Conservation (phyloP, 768 basidiomycete genomes). For the Phallus indusiatus region DNA sequence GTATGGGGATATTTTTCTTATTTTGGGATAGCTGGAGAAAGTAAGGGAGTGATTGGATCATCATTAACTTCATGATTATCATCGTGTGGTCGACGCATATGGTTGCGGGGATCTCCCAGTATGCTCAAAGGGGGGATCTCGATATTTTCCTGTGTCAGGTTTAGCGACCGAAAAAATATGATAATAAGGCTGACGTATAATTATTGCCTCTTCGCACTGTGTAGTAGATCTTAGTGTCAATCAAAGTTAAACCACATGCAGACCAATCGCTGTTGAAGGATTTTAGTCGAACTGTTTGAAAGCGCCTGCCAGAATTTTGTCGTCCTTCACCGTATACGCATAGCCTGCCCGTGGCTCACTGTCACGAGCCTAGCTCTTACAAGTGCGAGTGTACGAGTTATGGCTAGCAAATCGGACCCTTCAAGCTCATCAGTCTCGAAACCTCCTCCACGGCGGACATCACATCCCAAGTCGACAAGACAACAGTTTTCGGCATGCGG, state of each 20-base stretch:
- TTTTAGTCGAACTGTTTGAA: not conserved
- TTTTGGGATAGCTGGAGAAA: not conserved
- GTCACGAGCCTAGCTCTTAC: not conserved
- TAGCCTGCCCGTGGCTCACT: no score
- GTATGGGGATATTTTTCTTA: not conserved
- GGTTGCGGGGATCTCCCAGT: not conserved
- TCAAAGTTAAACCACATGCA: no score
- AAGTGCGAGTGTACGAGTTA: slow-evolving; percentile 11
- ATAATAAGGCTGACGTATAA: not conserved
- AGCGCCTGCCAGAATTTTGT: not conserved
- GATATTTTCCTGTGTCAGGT: not conserved
- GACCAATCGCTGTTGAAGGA: not conserved
- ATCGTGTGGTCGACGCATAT: not conserved
- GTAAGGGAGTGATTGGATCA: not conserved
- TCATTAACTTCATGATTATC: not conserved
- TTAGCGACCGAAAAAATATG: not conserved
- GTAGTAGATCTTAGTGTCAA: no score
- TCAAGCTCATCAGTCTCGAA: slow-evolving; percentile 22
- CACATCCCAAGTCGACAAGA: slow-evolving; percentile 66
- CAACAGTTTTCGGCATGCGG: slow-evolving; percentile 92
- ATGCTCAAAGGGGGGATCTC: not conserved
- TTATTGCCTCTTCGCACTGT: no score
- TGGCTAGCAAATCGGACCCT: slow-evolving; percentile 10
- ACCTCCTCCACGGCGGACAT: slow-evolving; percentile 34
- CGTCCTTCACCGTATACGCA: not conserved